These are phyloP conservation scores for Ustilago loliicola DNA, from an alignment of 1,284 basidiomycete species.

Conservation along the genomic window DNA sequence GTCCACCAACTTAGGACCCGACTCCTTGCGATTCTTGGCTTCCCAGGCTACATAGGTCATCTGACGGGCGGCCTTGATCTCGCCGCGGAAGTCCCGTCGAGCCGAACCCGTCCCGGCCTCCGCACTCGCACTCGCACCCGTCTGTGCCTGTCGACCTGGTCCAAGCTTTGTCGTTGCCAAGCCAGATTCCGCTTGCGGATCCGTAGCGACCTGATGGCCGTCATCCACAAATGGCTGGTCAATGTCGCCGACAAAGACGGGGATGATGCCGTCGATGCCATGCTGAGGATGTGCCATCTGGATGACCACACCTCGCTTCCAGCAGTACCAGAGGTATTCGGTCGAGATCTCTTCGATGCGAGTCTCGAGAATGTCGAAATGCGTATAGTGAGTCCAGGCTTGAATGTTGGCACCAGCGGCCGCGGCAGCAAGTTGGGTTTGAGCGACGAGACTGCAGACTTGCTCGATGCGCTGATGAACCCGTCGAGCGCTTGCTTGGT, in stretches of 20 bases:
- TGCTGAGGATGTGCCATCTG: constrained; percentile 12
- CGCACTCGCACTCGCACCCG: too few relatives aligned
- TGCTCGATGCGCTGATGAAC: too few relatives aligned
- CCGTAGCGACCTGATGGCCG: too few relatives aligned
- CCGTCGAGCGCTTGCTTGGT: too few relatives aligned
- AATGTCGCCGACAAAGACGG: constrained; percentile 9
- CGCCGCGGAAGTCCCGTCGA: not conserved
- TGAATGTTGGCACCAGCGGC: not conserved
- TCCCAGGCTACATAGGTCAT: constrained; percentile 15
- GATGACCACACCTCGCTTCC: constrained; percentile 10
- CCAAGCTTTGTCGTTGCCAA: too few relatives aligned
- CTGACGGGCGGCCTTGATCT: not conserved
- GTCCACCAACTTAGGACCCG: not conserved
- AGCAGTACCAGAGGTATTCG: constrained; percentile 10
- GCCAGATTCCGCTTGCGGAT: too few relatives aligned
- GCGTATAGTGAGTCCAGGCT: constrained; percentile 9
- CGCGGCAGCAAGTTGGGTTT: too few relatives aligned
- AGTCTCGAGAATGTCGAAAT: constrained; percentile 1
- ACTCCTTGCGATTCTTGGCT: constrained; percentile 3
- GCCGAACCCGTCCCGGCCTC: not conserved
- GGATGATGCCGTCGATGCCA: too few relatives aligned
- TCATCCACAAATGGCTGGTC: too few relatives aligned
- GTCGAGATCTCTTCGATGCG: not conserved
- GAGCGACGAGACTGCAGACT: too few relatives aligned
- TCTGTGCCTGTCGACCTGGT: too few relatives aligned